Conservation (phyloP, 306 rosid species). For the Geum urbanum region DNA sequence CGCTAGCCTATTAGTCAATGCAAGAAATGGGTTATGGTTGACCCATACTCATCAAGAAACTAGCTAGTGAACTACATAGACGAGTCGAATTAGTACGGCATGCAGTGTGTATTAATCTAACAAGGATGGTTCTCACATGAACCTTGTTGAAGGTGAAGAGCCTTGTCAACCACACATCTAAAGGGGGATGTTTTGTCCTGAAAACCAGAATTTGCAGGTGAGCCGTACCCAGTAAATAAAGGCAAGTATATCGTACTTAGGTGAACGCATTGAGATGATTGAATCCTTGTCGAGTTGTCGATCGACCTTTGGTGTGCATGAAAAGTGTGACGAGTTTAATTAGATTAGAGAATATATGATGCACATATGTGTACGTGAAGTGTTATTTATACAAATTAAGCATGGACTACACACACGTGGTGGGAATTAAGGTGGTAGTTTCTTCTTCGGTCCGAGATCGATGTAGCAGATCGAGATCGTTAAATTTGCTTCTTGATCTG, state of each 20-base stretch:
- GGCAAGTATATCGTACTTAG: no score
- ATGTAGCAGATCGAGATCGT: no score
- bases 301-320: neutral
- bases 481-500: neutral
- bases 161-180: no score
- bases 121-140: no score
- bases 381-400: no score
- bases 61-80: neutral
- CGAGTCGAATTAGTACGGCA: neutral
- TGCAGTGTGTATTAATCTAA: neutral
- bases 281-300: constrained; percentile 7
- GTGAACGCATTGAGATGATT: constrained; percentile 10
- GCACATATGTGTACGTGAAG: no score
- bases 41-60: neutral
- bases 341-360: no score
- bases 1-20: neutral
- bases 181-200: no score
- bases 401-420: constrained; percentile 12
- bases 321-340: neutral
- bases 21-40: neutral
- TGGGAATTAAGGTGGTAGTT: neutral
- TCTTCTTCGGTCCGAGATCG: neutral
- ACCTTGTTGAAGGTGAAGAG: no score
- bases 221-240: neutral
- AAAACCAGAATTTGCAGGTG: no score